phyloP scores from a whole-genome alignment of 1,284 basidiomycete genomes.

The Hymenochaete sp. region DNA sequence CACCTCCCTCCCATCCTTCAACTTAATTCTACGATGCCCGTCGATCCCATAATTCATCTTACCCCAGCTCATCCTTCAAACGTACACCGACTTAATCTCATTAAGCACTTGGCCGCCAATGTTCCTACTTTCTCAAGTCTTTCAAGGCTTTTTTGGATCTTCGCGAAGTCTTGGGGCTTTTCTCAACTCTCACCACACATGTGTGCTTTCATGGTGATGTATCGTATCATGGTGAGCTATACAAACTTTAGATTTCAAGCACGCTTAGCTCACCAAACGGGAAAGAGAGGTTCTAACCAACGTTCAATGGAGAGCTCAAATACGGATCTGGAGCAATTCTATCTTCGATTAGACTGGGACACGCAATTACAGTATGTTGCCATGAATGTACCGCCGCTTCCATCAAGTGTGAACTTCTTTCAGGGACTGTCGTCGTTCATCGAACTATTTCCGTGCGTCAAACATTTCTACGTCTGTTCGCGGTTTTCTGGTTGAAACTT shows the following conservation, averaged over 20 bases:
- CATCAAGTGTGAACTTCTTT: background rate
- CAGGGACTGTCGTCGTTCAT: background rate
- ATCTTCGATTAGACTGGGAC: conserved; percentile 1
- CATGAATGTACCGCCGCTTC: background rate
- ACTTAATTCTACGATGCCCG: background rate
- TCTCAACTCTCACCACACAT: conserved; percentile 6
- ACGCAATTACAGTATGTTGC: background rate
- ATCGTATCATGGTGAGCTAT: conserved; percentile 12
- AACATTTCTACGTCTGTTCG: too few species aligned
- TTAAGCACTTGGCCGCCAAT: background rate
- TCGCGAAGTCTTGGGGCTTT: conserved; percentile 11
- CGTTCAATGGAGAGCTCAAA: background rate
- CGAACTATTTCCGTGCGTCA: too few species aligned
- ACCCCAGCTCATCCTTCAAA: conserved; percentile 12
- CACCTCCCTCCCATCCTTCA: conserved; percentile 9
- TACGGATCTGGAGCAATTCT: background rate
- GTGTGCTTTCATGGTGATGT: conserved; percentile 9
- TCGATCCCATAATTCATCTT: conserved; percentile 4
- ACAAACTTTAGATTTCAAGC: too few species aligned
- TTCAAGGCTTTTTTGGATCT: conserved; percentile 11
- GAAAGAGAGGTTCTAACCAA: background rate
- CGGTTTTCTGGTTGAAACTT: too few species aligned
- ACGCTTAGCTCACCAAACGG: background rate
- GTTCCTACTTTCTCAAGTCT: background rate
- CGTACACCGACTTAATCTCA: conserved; percentile 1